Percentiles rank a stretch among this genome's conserved stretches.
Conservation (phyloP, 169 alveolate genomes). For the Plasmodium fragile region DNA sequence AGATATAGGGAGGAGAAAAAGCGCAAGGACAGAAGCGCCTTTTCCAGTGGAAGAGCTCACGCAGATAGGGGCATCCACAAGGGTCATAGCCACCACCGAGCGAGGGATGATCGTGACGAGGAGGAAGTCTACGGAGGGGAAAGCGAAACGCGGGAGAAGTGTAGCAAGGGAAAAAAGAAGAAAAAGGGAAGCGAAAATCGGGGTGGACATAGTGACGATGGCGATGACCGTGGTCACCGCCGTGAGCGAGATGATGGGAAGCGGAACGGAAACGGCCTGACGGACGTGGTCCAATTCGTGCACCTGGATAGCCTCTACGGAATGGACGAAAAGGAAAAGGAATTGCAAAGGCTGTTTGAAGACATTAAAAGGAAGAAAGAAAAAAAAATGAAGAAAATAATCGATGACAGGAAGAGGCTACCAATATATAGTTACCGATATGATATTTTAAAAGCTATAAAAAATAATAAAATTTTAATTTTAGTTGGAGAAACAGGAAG, state of each 20-base stretch:
- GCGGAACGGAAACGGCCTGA: slow-evolving; percentile 77
- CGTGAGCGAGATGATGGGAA: slow-evolving; percentile 9
- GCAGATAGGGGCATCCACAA: neutral
- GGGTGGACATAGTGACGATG: neutral
- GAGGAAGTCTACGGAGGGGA: neutral
- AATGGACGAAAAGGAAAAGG: slow-evolving; percentile 79
- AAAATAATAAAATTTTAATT: slow-evolving; percentile 93
- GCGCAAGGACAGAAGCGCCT: neutral
- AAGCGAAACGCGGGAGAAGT: neutral
- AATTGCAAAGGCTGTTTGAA: slow-evolving; percentile 40
- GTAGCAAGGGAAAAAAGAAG: neutral
- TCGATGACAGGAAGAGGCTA: slow-evolving; percentile 87
- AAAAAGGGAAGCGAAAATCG: slow-evolving; percentile 14
- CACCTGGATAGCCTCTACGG: slow-evolving; percentile 78
- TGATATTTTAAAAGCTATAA: slow-evolving; percentile 92
- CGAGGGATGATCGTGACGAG: neutral
- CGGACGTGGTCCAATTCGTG: slow-evolving; percentile 80
- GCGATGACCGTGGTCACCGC: neutral
- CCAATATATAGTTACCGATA: slow-evolving; percentile 96
- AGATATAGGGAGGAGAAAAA: neutral
- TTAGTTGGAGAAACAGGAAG: slow-evolving; percentile 99
- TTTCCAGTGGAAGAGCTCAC: neutral
- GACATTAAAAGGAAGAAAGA: slow-evolving; percentile 76
- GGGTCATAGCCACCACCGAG: neutral
- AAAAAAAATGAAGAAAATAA: slow-evolving; percentile 77